Evolutionary conservation across 106 monocot genomes (phyloP).

Genomic region (Dendrobium huoshanense): DNA sequence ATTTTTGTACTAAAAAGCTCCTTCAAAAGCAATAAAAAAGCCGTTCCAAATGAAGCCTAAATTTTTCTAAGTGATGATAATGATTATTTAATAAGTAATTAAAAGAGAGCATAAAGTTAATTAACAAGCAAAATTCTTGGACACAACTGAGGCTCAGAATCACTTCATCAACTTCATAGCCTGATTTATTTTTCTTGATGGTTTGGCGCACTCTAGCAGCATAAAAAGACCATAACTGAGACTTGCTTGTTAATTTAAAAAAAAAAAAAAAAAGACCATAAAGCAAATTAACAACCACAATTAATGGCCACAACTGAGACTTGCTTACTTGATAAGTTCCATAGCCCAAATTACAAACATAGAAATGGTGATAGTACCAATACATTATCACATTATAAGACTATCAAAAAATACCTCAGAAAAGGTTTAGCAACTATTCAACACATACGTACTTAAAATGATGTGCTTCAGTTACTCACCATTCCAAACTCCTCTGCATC

Average conservation of each 20-base stretch:
- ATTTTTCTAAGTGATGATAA: neutral
- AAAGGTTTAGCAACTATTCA: neutral
- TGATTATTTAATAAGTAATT: neutral
- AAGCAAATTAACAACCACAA: no score
- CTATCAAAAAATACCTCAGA: neutral
- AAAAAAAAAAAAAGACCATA: neutral
- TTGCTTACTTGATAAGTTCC: neutral
- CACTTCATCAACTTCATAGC: neutral
- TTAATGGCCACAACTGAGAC: neutral
- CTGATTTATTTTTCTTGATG: neutral
- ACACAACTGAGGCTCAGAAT: neutral
- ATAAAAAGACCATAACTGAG: neutral
- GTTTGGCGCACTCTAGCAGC: neutral
- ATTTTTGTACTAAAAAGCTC: neutral
- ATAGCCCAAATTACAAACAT: neutral
- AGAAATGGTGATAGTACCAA: neutral
- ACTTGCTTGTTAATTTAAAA: neutral
- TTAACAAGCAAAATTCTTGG: neutral
- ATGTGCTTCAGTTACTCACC: slow-evolving; percentile 29
- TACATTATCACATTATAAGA: neutral
- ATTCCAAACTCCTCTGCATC: slow-evolving; percentile 98
- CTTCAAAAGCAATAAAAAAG: no score
- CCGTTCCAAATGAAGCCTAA: neutral
- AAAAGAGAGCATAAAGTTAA: neutral
- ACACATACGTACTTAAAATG: neutral